Percentiles rank a stretch among this genome's conserved stretches.
phyloP scores from a whole-genome alignment of 2,329 filamentous ascomycete species.

The Epicoccum sorghinum region DNA sequence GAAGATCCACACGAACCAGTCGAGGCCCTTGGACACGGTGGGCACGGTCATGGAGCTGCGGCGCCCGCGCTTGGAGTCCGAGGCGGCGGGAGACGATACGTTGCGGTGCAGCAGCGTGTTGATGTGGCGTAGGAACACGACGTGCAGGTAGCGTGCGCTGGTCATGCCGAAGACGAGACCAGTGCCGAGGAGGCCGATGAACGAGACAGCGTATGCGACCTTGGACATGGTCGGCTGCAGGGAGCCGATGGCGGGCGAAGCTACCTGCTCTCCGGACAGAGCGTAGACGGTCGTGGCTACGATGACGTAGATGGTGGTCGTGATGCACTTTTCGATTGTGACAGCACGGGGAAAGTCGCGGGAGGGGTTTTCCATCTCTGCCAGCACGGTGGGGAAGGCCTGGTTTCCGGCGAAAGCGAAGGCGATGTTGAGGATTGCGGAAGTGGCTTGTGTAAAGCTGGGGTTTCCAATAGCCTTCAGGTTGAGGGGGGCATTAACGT shows the following conservation, averaged over 20 bases:
- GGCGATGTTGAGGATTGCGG: slow-evolving; percentile 35
- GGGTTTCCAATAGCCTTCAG: slow-evolving; percentile 31
- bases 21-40: slow-evolving; percentile 22
- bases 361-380: slow-evolving; percentile 36
- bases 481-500: slow-evolving; percentile 28
- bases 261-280: slow-evolving; percentile 34
- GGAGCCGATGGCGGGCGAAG: slow-evolving; percentile 31
- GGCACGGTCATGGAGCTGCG: slow-evolving; percentile 22
- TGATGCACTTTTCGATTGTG: slow-evolving; percentile 33
- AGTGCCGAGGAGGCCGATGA: slow-evolving; percentile 32
- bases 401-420: slow-evolving; percentile 39
- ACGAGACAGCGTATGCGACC: slow-evolving; percentile 29
- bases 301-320: slow-evolving; percentile 29
- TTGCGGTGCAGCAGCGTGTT: slow-evolving; percentile 20
- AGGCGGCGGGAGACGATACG: slow-evolving; percentile 13
- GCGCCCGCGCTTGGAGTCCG: slow-evolving; percentile 20
- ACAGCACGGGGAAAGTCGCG: slow-evolving; percentile 35
- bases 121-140: slow-evolving; percentile 31
- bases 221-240: slow-evolving; percentile 31
- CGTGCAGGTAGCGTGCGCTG: slow-evolving; percentile 29
- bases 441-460: slow-evolving; percentile 30
- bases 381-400: slow-evolving; percentile 35
- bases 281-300: slow-evolving; percentile 33
- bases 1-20: slow-evolving; percentile 32
- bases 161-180: slow-evolving; percentile 35